Base-by-base conservation (phyloP, 495 filamentous ascomycete species). In the Amphirosellinia nigrospora region DNA sequence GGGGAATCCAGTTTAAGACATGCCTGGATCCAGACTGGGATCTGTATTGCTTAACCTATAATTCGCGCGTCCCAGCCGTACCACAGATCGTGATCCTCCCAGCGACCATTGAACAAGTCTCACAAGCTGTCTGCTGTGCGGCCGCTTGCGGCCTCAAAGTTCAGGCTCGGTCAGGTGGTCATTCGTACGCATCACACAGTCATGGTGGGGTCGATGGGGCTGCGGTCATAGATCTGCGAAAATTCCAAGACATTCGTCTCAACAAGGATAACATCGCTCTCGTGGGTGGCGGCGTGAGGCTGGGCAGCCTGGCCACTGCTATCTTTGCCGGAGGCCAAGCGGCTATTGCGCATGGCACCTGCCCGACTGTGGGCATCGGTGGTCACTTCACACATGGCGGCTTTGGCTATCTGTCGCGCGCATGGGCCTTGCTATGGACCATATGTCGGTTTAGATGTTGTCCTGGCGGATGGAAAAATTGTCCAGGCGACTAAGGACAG, bases 361-460 rank as follows among this genome's bases (percentile, higher is more conserved):
- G 86, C 65, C 87, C 64, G 45, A 66, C 19, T n/a, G 86, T 92
- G 36, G 91, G 92, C 4, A 80, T 90, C 23, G 89, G 87, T 5
- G 92, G 92, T 0, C 92, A 93, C 72, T 82, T 86, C 53, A 88
- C 88, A 0, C 89, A 93, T 64, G 92, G 91, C 16, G 92, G 92
- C 7, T 88, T 85, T 50, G 92, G 91, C 0, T 82, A 86, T 32
- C 82, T 80, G 8, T 88, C 89, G 8, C 87, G 91, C 26, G 84
- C 86, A 39, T 92, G 86, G 83, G 92, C 21, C 75, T 87, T 0
- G 82, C 89, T 0, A 77, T 94, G 55, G 92, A 94, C 72, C 85
- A 85, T 41, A 85, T 94, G 66, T 87, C 19, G 87, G 73, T 16
- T 75, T 86, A 21, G 84, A 89, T 41, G 88, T 92, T 1, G 89